phyloP scores from a whole-genome alignment of 2,329 filamentous ascomycete genomes.

The Pestalotiopsis sp. region DNA sequence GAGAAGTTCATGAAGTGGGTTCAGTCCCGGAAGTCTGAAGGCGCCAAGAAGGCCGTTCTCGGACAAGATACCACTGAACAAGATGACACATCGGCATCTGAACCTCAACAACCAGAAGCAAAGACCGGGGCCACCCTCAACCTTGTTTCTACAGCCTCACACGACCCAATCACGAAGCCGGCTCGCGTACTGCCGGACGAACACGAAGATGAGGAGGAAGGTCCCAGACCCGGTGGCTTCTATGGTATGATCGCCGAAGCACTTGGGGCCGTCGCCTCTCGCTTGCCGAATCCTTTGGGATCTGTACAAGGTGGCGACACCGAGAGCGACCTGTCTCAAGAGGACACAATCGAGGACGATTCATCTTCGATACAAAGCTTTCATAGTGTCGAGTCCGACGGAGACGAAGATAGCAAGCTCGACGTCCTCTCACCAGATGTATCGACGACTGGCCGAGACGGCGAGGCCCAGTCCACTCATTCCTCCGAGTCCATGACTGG shows the following conservation, averaged over 20 bases:
- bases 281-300: conserved; percentile 38
- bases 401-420: conserved; percentile 36
- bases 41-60: conserved; percentile 28
- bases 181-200: conserved; percentile 23
- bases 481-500: conserved; percentile 42
- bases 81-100: conserved; percentile 30
- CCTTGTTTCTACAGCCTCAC: conserved; percentile 18
- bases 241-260: conserved; percentile 60
- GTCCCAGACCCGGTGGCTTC: conserved; percentile 43
- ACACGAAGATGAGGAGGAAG: conserved; percentile 24
- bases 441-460: conserved; percentile 20
- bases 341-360: conserved; percentile 24
- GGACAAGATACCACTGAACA: conserved; percentile 21
- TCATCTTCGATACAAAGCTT: conserved; percentile 54
- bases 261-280: conserved; percentile 52
- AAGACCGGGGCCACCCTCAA: conserved; percentile 23
- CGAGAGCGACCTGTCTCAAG: conserved; percentile 32
- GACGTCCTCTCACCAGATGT: conserved; percentile 25
- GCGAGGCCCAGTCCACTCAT: conserved; percentile 30
- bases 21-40: conserved; percentile 42
- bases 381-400: conserved; percentile 54
- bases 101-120: conserved; percentile 26
- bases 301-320: conserved; percentile 33
- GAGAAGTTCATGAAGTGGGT: conserved; percentile 82
- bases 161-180: conserved; percentile 16